phyloP scores from a whole-genome alignment of 345 rosid species.

The Iberis pinnata region DNA sequence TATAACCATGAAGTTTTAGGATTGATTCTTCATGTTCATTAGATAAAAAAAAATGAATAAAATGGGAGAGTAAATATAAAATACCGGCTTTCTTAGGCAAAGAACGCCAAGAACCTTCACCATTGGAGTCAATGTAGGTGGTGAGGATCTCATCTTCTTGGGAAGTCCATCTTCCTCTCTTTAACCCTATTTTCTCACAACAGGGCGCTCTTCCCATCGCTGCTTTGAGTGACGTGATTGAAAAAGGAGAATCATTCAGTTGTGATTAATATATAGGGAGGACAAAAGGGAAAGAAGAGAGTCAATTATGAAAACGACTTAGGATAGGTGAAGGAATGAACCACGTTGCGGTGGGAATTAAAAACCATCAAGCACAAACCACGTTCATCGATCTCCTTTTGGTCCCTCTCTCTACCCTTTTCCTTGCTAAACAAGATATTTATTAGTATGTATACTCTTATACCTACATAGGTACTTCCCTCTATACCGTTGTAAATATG shows the following conservation, averaged over 20 bases:
- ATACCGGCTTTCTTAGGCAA: constrained; percentile 82
- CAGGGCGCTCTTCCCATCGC: constrained; percentile 85
- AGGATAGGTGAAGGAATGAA: constrained; percentile 26
- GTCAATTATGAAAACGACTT: constrained; percentile 17
- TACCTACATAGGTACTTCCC: constrained; percentile 22
- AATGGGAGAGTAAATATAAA: too few species aligned
- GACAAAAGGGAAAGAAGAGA: constrained; percentile 24
- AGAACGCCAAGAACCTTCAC: constrained; percentile 86
- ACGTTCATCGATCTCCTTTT: constrained; percentile 22
- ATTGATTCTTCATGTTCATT: too few species aligned
- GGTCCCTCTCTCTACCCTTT: constrained; percentile 17
- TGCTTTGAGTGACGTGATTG: constrained; percentile 13
- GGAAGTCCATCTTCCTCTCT: constrained; percentile 77
- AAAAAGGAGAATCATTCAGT: constrained; percentile 16
- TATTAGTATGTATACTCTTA: constrained; percentile 11
- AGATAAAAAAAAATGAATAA: too few species aligned
- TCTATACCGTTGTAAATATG: background rate
- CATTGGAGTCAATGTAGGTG: constrained; percentile 55
- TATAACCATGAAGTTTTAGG: too few species aligned
- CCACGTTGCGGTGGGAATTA: constrained; percentile 31
- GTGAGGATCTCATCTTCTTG: constrained; percentile 71
- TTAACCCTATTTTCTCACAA: constrained; percentile 79
- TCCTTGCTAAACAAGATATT: constrained; percentile 20
- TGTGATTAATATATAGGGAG: constrained; percentile 25
- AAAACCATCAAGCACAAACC: background rate